Conservation (phyloP, 345 rosid genomes). For the Salix koriyanagi region DNA sequence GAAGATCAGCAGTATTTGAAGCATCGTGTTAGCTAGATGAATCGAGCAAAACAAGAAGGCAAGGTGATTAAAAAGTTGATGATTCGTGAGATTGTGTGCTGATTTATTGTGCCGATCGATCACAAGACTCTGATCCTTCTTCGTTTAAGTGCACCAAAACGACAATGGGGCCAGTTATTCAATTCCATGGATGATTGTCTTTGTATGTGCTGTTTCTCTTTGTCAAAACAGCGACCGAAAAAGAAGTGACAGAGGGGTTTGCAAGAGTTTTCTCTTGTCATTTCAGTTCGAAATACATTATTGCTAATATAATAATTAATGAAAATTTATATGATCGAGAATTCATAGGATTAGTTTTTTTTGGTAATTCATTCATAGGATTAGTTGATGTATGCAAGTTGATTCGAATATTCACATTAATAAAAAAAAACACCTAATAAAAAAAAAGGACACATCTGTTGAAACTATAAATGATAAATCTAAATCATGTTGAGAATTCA, state of each 20-base stretch:
- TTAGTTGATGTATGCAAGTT: too few species aligned
- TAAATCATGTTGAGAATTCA: too few species aligned
- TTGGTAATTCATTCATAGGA: too few species aligned
- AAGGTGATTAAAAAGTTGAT: neutral
- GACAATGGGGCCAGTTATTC: neutral
- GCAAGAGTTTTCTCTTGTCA: too few species aligned
- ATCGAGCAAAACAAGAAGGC: neutral
- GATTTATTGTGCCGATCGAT: neutral
- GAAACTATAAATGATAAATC: too few species aligned
- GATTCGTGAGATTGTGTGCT: neutral
- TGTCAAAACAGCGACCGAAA: neutral
- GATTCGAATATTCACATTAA: too few species aligned
- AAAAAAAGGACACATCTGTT: rapidly evolving
- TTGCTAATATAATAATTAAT: too few species aligned
- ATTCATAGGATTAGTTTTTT: too few species aligned
- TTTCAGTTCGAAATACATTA: too few species aligned
- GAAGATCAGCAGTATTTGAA: constrained; percentile 46
- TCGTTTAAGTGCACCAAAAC: neutral
- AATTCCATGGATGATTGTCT: constrained; percentile 13
- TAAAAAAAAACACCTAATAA: too few species aligned
- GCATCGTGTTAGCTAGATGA: neutral
- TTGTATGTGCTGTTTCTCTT: constrained; percentile 16
- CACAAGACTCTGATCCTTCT: neutral
- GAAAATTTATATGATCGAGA: rapidly evolving
- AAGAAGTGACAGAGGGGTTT: neutral